phyloP scores from a whole-genome alignment of 148 eudicot species.

The Rhododendron mucronatum region DNA sequence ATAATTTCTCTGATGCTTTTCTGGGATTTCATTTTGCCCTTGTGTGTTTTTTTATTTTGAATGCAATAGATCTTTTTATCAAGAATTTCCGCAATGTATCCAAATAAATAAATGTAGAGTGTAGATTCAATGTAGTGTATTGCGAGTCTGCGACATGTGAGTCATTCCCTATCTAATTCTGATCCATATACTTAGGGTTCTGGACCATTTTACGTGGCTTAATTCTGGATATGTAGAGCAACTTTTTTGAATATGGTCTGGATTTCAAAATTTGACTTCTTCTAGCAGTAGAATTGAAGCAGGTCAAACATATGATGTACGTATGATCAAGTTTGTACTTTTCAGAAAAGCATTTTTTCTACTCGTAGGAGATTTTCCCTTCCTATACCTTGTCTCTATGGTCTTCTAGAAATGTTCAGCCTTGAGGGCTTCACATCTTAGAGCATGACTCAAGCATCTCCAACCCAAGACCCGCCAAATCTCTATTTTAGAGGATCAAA shows the following conservation, averaged over 20 bases:
- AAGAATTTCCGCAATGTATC: not conserved
- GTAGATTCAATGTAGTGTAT: not conserved
- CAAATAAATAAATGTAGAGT: not conserved
- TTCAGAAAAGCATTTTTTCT: not conserved
- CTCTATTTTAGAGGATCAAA: too few species aligned
- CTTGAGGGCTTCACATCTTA: not conserved
- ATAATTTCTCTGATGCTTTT: not conserved
- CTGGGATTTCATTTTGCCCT: not conserved
- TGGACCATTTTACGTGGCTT: not conserved
- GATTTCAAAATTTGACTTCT: not conserved
- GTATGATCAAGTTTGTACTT: not conserved
- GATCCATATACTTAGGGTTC: not conserved
- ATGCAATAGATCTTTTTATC: not conserved
- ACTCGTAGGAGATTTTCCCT: not conserved
- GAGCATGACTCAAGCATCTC: too few species aligned
- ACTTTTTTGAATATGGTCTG: not conserved
- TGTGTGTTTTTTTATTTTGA: too few species aligned
- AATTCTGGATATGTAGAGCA: not conserved
- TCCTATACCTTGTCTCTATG: not conserved
- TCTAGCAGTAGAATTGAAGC: not conserved
- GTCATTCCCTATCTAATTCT: too few species aligned
- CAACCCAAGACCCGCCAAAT: too few species aligned
- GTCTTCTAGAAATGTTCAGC: not conserved
- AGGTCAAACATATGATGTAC: not conserved
- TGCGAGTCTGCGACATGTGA: not conserved